Conservation (phyloP, 73 alveolate genomes). For the Blepharisma japonicum region DNA sequence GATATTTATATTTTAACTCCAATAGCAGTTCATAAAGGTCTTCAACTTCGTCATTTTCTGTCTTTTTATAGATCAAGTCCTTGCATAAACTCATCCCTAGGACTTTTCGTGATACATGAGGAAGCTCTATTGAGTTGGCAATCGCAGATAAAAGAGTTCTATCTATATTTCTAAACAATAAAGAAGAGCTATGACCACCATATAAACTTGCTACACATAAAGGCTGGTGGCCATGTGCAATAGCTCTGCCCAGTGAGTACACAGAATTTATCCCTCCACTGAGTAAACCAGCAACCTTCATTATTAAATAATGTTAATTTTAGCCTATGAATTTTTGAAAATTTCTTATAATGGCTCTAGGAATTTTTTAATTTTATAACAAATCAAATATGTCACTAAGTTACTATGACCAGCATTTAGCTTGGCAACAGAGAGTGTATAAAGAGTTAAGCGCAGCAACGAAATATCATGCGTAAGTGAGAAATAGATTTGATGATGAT, state of each 20-base stretch:
- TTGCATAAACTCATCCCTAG: conserved; percentile 39
- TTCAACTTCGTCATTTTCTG: conserved; percentile 91
- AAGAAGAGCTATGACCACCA: conserved; percentile 64
- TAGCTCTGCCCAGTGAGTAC: conserved; percentile 73
- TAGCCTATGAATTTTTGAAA: too few species aligned
- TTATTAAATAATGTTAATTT: too few species aligned
- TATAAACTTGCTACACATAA: conserved; percentile 81
- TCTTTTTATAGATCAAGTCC: conserved; percentile 29
- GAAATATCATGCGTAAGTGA: too few species aligned
- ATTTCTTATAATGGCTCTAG: too few species aligned
- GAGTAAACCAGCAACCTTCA: neutral
- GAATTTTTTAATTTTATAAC: too few species aligned
- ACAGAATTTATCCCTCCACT: conserved; percentile 63
- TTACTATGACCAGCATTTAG: too few species aligned
- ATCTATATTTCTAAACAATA: conserved; percentile 93
- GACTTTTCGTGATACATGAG: conserved; percentile 63
- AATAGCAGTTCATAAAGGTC: conserved; percentile 82
- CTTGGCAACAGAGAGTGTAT: too few species aligned
- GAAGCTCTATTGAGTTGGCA: conserved; percentile 88
- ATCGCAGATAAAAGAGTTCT: conserved; percentile 80
- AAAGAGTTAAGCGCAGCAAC: too few species aligned
- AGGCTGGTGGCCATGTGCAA: conserved; percentile 79
- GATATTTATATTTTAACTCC: conserved; percentile 67
- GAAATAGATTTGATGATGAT: neutral
- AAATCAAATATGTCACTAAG: too few species aligned